Evolutionary conservation across 768 basidiomycete genomes (phyloP), one percentile per base, ranked within the genome.

Genomic region (Mycena epipterygia): DNA sequence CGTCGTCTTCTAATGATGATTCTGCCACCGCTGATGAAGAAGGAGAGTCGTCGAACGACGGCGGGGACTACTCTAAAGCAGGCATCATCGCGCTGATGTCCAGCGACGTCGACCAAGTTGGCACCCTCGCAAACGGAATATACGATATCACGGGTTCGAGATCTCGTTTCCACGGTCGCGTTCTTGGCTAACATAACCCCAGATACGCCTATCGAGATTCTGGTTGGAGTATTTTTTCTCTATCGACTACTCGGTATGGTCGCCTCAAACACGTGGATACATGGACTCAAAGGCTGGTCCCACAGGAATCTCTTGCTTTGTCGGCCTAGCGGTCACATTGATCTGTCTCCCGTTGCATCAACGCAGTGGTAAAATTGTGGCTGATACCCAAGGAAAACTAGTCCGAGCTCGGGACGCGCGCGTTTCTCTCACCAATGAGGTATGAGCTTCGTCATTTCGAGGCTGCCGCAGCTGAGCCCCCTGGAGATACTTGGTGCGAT

Each of bases 351-450:
- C 42, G 21, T n/a, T 44, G 19, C 42, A 44, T n/a, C 42, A 44
- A n/a, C 21, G 42, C 21, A 44, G 42, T 13, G 42, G 96, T 27
- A 95, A 89, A 76, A n/a, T 44, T 5, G 42, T 44, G 21, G 42
- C 42, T 5, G 7, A n/a, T 6, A n/a, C 42, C 3, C 42, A 44
- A 11, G n/a, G 42, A 44, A 44, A n/a, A 6, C 42, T n/a, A n/a
- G 42, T 44, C 2, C 21, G n/a, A 11, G 42, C 42, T n/a, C 42
- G 42, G 1, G 42, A 44, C 21, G 42, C 21, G 21, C 42, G 42
- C 4, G 42, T 44, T 6, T 19, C 21, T 44, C 42, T 44, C 4
- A 44, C 42, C 6, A 44, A 44, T n/a, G 42, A 44, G 42, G 19
- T 44, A 44, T 13, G 21, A n/a, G 21, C 42, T n/a, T 44, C 6